phyloP scores from a whole-genome alignment of 1,284 basidiomycete species.

The Ustilago loliicola region DNA sequence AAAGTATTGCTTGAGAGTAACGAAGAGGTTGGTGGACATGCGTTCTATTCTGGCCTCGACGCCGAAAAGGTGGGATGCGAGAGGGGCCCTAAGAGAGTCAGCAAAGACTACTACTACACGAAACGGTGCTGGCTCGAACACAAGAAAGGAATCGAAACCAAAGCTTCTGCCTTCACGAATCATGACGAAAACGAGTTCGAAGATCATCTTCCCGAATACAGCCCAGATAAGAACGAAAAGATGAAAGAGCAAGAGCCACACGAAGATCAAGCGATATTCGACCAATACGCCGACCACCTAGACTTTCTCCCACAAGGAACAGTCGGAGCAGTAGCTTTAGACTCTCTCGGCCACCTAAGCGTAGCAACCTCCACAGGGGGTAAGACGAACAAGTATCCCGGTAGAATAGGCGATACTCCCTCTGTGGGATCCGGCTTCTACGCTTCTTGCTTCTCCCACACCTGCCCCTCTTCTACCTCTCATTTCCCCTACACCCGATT shows the following conservation, averaged over 20 bases:
- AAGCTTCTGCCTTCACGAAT: not conserved
- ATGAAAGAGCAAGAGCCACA: slow-evolving; percentile 5
- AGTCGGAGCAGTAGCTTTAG: slow-evolving; percentile 84
- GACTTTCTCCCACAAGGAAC: slow-evolving; percentile 81
- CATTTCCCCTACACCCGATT: not conserved
- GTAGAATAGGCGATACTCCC: slow-evolving; percentile 84
- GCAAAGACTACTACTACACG: slow-evolving; percentile 40
- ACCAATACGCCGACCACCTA: slow-evolving; percentile 68
- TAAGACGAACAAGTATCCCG: slow-evolving; percentile 83
- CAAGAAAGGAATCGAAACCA: slow-evolving; percentile 23
- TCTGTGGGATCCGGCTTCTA: slow-evolving; percentile 80
- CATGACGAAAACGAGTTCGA: not conserved
- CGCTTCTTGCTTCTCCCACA: not conserved
- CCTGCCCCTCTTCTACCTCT: too few species aligned
- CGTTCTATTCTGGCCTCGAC: slow-evolving; percentile 78
- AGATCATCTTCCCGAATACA: too few species aligned
- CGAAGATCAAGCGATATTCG: slow-evolving; percentile 32
- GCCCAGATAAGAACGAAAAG: not conserved
- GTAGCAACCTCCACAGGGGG: slow-evolving; percentile 84
- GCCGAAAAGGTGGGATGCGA: slow-evolving; percentile 76
- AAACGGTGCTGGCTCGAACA: slow-evolving; percentile 48
- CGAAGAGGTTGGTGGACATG: slow-evolving; percentile 75
- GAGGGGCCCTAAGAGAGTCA: slow-evolving; percentile 29
- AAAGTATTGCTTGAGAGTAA: slow-evolving; percentile 80
- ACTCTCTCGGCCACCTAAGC: slow-evolving; percentile 79